Percentiles rank a stretch among this genome's conserved stretches.
Conservation (phyloP, 306 rosid species). For the Begonia peltatifolia region DNA sequence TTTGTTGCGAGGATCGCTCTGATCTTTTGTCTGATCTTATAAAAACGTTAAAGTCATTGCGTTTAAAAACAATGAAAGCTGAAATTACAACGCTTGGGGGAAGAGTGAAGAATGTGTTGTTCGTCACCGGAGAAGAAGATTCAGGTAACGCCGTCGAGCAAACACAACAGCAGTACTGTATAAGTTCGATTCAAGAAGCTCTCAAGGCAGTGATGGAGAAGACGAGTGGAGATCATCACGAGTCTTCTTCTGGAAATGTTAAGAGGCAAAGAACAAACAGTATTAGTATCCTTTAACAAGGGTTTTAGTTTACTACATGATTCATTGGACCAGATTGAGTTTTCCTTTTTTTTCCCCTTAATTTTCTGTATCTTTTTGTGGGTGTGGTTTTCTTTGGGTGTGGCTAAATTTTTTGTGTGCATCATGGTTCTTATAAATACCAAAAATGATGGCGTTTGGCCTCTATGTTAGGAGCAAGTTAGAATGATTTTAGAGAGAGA, state of each 20-base stretch:
- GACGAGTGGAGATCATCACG: conserved; percentile 26
- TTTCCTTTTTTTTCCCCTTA: conserved; percentile 3
- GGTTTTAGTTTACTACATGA: conserved; percentile 9
- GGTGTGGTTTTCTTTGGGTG: conserved; percentile 11
- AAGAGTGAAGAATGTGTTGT: conserved; percentile 64
- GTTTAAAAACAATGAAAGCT: conserved; percentile 59
- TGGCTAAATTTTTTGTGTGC: too few relatives aligned
- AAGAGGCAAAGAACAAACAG: conserved; percentile 77
- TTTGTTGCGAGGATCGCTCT: conserved; percentile 83
- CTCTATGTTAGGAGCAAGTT: too few relatives aligned
- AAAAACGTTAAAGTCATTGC: conserved; percentile 48
- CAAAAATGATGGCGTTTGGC: too few relatives aligned
- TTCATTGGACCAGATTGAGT: conserved; percentile 9
- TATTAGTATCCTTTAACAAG: conserved; percentile 35
- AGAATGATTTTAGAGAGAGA: neutral
- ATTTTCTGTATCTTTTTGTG: conserved; percentile 10
- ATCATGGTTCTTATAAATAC: too few relatives aligned
- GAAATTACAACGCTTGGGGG: conserved; percentile 77
- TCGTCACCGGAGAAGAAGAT: conserved; percentile 56
- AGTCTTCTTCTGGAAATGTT: conserved; percentile 46
- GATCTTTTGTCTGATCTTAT: conserved; percentile 78
- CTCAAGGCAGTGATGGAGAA: conserved; percentile 79
- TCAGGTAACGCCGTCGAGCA: conserved; percentile 15
- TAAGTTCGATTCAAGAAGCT: conserved; percentile 70
- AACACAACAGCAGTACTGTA: conserved; percentile 30